A percentile compares a stretch with the other conserved stretches of the same genome.
Evolutionary conservation across 2,329 filamentous ascomycete genomes (phyloP).

Genomic region (Fusarium praegraminearum): DNA sequence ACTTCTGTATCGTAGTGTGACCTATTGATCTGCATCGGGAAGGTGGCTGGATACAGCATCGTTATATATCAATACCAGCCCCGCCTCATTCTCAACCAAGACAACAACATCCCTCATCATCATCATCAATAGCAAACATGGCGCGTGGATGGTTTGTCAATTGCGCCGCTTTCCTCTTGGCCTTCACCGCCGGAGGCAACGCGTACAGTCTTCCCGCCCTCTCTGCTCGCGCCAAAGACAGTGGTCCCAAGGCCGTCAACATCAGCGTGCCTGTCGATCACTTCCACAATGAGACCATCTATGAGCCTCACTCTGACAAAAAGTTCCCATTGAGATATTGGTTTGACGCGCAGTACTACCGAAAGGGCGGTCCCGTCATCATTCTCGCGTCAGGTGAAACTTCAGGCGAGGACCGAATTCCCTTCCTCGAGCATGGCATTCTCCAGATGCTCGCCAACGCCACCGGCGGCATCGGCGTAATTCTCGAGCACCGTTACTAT

Average conservation of each 20-base stretch:
- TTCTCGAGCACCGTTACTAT: conserved; percentile 91
- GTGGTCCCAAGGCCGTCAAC: conserved; percentile 41
- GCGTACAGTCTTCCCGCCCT: conserved; percentile 8
- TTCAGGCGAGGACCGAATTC: conserved; percentile 69
- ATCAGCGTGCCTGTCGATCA: conserved; percentile 75
- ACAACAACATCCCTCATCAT: conserved; percentile 3
- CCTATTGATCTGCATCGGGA: conserved; percentile 28
- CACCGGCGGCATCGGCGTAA: conserved; percentile 79
- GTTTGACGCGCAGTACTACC: conserved; percentile 83
- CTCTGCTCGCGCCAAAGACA: conserved; percentile 2
- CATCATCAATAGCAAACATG: conserved; percentile 12
- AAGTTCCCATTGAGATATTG: conserved; percentile 82
- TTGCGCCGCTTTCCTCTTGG: conserved; percentile 19
- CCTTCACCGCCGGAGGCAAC: conserved; percentile 4
- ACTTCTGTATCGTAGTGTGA: conserved; percentile 25
- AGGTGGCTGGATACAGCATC: conserved; percentile 8
- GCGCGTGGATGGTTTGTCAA: conserved; percentile 26
- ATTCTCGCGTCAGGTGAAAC: conserved; percentile 81
- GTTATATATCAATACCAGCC: conserved; percentile 9
- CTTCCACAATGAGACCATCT: conserved; percentile 82
- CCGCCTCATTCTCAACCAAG: neutral
- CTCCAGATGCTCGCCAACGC: conserved; percentile 76
- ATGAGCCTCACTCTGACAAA: conserved; percentile 79
- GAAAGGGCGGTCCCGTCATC: conserved; percentile 82
- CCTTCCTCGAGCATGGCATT: conserved; percentile 82